Evolutionary conservation across 257 asterid genomes (phyloP), one percentile per base, ranked within the genome.

Genomic region (Verbena officinalis): DNA sequence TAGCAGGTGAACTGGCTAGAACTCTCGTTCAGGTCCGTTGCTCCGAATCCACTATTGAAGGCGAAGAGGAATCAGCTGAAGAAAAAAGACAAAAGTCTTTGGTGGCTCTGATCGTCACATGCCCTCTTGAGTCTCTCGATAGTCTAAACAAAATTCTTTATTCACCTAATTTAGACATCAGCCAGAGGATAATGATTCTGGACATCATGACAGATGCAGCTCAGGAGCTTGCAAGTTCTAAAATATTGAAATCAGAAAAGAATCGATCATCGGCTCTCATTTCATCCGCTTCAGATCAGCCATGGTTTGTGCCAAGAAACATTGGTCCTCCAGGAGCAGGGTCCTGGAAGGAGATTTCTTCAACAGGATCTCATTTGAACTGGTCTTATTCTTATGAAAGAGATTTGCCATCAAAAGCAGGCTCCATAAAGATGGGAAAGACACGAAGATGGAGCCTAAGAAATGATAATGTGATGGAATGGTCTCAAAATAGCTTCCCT

Each of bases 371-470:
- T 70, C 86, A 90, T 56, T 79, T 94, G 73, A 90, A 86, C 54
- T 88, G 89, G 95, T 83, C 97, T 51, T 80, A 86, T 64, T 86
- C 96, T 36, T 94, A 90, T 72, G 95, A 88, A 82, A 88, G 99
- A 83, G 95, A 86, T 55, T 77, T 90, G 67, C 95, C 96, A 14
- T 43, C 82, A 31, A 90, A 84, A 77, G 70, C 83, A 39, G 78
- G 87, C 58, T 82, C 67, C 73, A 52, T 73, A 58, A 84, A 48
- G 71, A 86, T 48, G 51, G 97, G 96, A 33, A 88, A 81, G 82
- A 83, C 95, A 27, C 92, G 93, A 2, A 78, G 88, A 48, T 86
- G 97, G 99, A 73, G 81, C 83, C 81, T 68, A 38, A 27, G 34
- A 34, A 82, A 70, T 67, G 86, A 67, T 57, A 77, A 64, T 71